These are phyloP conservation scores for Infundibulicybe gibba DNA, from an alignment of 768 basidiomycete species.

Conservation along the genomic window DNA sequence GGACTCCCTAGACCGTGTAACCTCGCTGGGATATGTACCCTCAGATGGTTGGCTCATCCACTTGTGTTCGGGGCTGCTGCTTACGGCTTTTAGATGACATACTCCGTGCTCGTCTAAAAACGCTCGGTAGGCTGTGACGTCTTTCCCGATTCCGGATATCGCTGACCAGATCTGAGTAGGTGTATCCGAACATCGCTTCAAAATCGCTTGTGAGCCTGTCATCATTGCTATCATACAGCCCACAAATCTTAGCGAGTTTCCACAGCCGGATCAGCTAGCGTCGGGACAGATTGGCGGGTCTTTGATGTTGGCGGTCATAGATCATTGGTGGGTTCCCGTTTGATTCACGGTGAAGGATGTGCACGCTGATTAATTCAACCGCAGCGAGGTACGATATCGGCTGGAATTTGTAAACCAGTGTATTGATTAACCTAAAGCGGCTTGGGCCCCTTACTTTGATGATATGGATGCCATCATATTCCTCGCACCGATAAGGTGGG, in stretches of 20 bases:
- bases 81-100: constrained; percentile 55
- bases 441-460: constrained; percentile 60
- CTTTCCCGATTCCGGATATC: not conserved
- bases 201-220: constrained; percentile 26
- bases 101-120: constrained; percentile 67
- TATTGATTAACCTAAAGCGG: constrained; percentile 29
- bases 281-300: constrained; percentile 36
- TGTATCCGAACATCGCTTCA: constrained; percentile 70
- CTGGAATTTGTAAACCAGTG: not conserved
- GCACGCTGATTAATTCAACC: no score
- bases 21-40: constrained; percentile 57
- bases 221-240: not conserved
- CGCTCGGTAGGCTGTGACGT: constrained; percentile 28
- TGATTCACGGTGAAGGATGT: no score
- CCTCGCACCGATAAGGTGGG: constrained; percentile 58
- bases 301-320: constrained; percentile 63
- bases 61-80: not conserved
- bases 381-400: constrained; percentile 26
- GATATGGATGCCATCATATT: constrained; percentile 74
- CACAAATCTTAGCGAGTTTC: constrained; percentile 1
- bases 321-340: constrained; percentile 46
- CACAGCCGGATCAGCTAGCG: constrained; percentile 17
- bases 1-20: constrained; percentile 61
- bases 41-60: constrained; percentile 48
- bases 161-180: constrained; percentile 27